Base-by-base conservation (phyloP, 176 grass and related monocot genomes). In the Puya raimondii region DNA sequence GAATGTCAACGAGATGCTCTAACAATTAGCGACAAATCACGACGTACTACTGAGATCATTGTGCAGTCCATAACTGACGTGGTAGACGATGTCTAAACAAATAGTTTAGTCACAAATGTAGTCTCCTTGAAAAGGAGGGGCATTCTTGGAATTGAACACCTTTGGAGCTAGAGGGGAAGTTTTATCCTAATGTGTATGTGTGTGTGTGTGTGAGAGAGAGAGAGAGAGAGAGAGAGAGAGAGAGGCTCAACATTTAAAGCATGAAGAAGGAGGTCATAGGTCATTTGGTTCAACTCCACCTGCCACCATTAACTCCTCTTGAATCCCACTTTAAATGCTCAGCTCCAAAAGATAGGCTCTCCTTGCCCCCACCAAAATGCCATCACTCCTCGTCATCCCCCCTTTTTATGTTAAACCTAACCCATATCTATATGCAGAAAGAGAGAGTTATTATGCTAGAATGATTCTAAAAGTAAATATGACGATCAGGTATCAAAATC, bases 261-360 rank as follows among this genome's bases (percentile, higher is more conserved):
- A 58, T 53, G 81, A 78, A 84, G 74, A 75, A 66, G 76, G 67
- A 49, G 76, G 72, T 73, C 80, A 76, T 83, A 72, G 49, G 72
- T 59, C 72, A 33, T 69, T 71, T 11, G 54, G 51, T 16, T 70
- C 23, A 23, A 75, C 65, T 71, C 75, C 79, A 82, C 82, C 72
- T 68, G 82, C 27, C 75, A 70, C 23, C 75, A 85, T 72, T 88
- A 79, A 81, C 71, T 81, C 26, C 67, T 23, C 74, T 88, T 84
- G 63, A 85, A 81, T 88, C 72, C 75, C 12, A 18, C 47, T 66
- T 82, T 88, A 56, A 88, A 72, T 88, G 64, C 70, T 18, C 48
- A 10, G 71, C 56, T 18, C 52, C 66, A 17, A 81, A 78, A 59
- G 67, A 78, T 27, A 66, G 47, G 47, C 77, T 2, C 49, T 73